phyloP scores from a whole-genome alignment of 805 yeast species.

The Ogataea parapolymorpha region DNA sequence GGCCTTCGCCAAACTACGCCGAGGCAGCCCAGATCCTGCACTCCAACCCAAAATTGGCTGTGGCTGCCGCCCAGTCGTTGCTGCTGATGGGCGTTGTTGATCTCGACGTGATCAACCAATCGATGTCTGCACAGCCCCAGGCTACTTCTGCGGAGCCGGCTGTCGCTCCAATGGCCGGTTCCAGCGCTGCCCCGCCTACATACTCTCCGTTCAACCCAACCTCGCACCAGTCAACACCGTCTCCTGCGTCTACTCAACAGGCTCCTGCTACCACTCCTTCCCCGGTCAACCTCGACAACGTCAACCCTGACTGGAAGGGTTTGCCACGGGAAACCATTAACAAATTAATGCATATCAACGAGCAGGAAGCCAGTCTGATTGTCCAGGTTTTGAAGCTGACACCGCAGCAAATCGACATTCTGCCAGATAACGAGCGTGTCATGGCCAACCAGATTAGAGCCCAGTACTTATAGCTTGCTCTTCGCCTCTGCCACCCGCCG shows the following conservation, averaged over 20 bases:
- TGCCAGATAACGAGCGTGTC: constrained; percentile 49
- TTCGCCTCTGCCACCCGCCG: constrained; percentile 9
- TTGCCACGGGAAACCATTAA: constrained; percentile 47
- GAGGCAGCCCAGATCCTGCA: constrained; percentile 53
- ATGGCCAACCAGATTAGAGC: constrained; percentile 55
- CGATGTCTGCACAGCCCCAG: constrained; percentile 32
- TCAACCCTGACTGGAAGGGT: constrained; percentile 44
- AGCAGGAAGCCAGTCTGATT: constrained; percentile 54
- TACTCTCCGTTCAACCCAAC: constrained; percentile 21
- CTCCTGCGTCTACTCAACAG: constrained; percentile 19
- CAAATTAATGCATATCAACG: constrained; percentile 50
- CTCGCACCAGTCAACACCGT: constrained; percentile 18
- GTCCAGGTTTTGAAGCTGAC: constrained; percentile 52
- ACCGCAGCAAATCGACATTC: constrained; percentile 44
- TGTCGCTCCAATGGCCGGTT: constrained; percentile 8
- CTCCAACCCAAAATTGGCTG: constrained; percentile 54
- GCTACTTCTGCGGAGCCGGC: constrained; percentile 7
- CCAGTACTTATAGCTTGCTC: constrained; percentile 42
- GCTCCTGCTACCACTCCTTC: constrained; percentile 13
- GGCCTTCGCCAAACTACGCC: constrained; percentile 47
- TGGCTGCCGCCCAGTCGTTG: constrained; percentile 70
- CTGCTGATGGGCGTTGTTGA: constrained; percentile 75
- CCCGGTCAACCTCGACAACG: constrained; percentile 15
- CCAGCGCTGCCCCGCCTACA: constrained; percentile 7
- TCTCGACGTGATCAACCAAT: constrained; percentile 60